Base-by-base conservation (phyloP, 176 grass and related monocot genomes). In the Zoysia japonica region DNA sequence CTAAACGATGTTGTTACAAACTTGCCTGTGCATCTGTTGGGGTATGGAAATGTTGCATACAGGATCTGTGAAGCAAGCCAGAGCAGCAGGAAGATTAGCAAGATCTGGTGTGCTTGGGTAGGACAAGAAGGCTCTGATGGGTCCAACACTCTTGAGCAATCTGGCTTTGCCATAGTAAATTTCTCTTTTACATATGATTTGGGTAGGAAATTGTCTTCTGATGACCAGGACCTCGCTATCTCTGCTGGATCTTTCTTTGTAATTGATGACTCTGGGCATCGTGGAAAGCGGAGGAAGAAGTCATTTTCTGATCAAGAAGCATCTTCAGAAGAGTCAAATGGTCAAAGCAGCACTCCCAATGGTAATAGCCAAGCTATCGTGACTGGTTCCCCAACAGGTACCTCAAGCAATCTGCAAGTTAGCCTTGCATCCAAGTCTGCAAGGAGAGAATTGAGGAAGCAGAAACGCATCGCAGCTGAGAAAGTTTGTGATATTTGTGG, bases 401-500 rank as follows among this genome's bases (percentile, higher is more conserved):
- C 68, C 44, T 71, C 90, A 35, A 5, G 35, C 35, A 57, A 93
- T 76, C 86, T 89, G 65, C 72, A 87, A 78, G 80, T 90, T 28
- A 61, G 73, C 5, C 80, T 83, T 64, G 68, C 89, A 51, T 89
- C 90, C 8, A 95, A 91, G 82, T 87, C 84, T 75, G 80, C 75
- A 36, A 91, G 96, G 78, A 90, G 72, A 72, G 90, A 99, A 69
- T 71, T 95, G 76, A 89, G 96, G 80, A 91, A 93, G 71, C 96
- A 95, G 81, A 95, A 99, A 66, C 84, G 84, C 50, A 83, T 88
- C 2, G 92, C 90, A 62, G 84, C 96, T 47, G 92, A 99, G 84
- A 94, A 89, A 91, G 90, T 88, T 6, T 99, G 96, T 87, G 96
- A 99, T 84, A 95, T 99, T 72, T 99, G 96, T 82, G 86, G 96